Evolutionary conservation across 2,329 filamentous ascomycete genomes (phyloP).

Genomic region (Fusarium sp.): DNA sequence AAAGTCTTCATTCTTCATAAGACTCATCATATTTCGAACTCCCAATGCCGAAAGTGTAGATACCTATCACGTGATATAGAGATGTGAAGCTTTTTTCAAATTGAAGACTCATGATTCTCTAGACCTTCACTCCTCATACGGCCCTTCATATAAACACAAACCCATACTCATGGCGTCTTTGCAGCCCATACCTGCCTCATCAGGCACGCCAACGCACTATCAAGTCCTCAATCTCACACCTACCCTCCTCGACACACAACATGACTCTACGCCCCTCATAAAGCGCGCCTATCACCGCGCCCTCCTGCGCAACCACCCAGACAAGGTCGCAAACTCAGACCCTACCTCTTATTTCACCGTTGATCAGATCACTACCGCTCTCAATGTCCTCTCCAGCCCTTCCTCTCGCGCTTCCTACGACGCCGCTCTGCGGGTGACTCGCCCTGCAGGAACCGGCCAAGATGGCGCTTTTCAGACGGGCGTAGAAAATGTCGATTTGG

Average conservation of each 20-base stretch:
- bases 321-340: constrained; percentile 61
- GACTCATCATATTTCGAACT: no score
- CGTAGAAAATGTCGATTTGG: constrained; percentile 75
- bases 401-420: constrained; percentile 69
- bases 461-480: constrained; percentile 67
- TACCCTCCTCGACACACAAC: constrained; percentile 61
- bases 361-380: constrained; percentile 76
- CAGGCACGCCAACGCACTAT: constrained; percentile 67
- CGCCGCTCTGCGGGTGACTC: constrained; percentile 59
- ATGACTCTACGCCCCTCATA: constrained; percentile 64
- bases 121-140: constrained; percentile 3
- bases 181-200: constrained; percentile 11
- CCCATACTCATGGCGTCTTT: constrained; percentile 26
- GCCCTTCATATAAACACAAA: neutral
- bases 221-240: constrained; percentile 71
- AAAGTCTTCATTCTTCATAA: neutral
- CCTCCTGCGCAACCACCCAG: constrained; percentile 76
- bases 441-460: constrained; percentile 37
- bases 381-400: constrained; percentile 68
- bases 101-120: constrained; percentile 11
- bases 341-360: constrained; percentile 65
- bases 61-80: constrained; percentile 46
- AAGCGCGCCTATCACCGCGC: constrained; percentile 76
- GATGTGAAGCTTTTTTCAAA: constrained; percentile 20
- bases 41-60: neutral